Evolutionary conservation across 179 eudicot genomes (phyloP).

Genomic region (Silene noctiflora): DNA sequence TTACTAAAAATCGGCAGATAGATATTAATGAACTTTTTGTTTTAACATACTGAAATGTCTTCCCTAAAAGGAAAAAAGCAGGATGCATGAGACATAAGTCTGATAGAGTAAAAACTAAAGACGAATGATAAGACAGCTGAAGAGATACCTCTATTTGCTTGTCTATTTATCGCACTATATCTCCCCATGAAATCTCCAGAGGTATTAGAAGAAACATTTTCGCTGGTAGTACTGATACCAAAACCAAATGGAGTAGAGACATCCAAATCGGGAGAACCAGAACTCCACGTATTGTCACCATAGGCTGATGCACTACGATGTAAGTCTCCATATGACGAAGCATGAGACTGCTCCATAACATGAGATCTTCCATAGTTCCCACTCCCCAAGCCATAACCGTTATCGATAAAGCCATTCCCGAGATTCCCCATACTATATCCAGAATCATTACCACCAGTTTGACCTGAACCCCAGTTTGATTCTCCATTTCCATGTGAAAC

Average conservation of each 20-base stretch:
- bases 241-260: slow-evolving; percentile 61
- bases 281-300: slow-evolving; percentile 61
- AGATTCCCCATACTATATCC: slow-evolving; percentile 45
- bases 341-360: slow-evolving; percentile 25
- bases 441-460: slow-evolving; percentile 44
- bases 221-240: slow-evolving; percentile 34
- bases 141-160: slow-evolving; percentile 67
- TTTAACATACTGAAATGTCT: background rate
- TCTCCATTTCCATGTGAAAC: slow-evolving; percentile 50
- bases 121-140: background rate
- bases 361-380: slow-evolving; percentile 51
- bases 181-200: slow-evolving; percentile 56
- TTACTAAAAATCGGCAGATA: background rate
- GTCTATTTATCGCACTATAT: slow-evolving; percentile 60
- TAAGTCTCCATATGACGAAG: slow-evolving; percentile 50
- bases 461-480: slow-evolving; percentile 57
- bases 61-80: background rate
- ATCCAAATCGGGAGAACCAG: slow-evolving; percentile 48
- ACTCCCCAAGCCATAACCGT: slow-evolving; percentile 44
- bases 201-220: slow-evolving; percentile 48
- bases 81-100: background rate
- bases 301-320: slow-evolving; percentile 42
- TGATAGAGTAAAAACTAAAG: background rate
- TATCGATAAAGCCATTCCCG: slow-evolving; percentile 56
- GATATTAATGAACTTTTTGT: background rate